A percentile compares a stretch with the other conserved stretches of the same genome.
Evolutionary conservation across 768 basidiomycete genomes (phyloP).

Genomic region (Naganishia onofrii): DNA sequence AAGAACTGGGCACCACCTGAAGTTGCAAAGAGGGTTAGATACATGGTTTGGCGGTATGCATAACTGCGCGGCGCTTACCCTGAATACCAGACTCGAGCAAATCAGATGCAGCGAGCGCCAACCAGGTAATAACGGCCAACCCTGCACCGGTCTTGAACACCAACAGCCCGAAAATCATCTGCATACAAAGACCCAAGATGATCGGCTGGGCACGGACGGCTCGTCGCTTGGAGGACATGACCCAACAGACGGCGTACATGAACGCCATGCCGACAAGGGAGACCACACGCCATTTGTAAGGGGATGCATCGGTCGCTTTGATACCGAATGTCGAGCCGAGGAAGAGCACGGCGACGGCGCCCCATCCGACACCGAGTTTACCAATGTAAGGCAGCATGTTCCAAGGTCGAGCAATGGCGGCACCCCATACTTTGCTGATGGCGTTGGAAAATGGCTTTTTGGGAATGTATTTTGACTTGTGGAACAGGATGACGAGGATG

Average conservation of each 20-base stretch:
- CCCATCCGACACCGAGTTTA: conserved; percentile 29
- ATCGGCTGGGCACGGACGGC: conserved; percentile 58
- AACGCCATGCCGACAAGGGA: conserved; percentile 33
- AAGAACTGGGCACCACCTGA: conserved; percentile 71
- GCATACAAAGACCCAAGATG: conserved; percentile 77
- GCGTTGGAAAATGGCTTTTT: conserved; percentile 28
- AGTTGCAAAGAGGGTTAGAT: background rate
- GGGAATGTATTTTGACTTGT: conserved; percentile 31
- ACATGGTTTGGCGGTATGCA: background rate
- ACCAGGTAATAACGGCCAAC: conserved; percentile 69
- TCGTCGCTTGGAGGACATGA: conserved; percentile 30
- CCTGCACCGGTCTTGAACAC: conserved; percentile 82
- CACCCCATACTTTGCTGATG: conserved; percentile 21
- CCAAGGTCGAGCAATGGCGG: conserved; percentile 15
- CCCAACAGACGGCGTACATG: conserved; percentile 35
- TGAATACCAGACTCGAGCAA: conserved; percentile 67
- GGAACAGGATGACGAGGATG: conserved; percentile 33
- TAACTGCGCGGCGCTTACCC: conserved; percentile 53
- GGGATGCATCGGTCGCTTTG: conserved; percentile 25
- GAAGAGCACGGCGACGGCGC: conserved; percentile 25
- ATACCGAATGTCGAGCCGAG: conserved; percentile 32
- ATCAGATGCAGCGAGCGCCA: conserved; percentile 74
- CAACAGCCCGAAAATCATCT: conserved; percentile 82
- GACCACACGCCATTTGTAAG: conserved; percentile 36
- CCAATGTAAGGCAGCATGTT: conserved; percentile 26